phyloP scores from a whole-genome alignment of 345 rosid species.

The Lepidium sativum region DNA sequence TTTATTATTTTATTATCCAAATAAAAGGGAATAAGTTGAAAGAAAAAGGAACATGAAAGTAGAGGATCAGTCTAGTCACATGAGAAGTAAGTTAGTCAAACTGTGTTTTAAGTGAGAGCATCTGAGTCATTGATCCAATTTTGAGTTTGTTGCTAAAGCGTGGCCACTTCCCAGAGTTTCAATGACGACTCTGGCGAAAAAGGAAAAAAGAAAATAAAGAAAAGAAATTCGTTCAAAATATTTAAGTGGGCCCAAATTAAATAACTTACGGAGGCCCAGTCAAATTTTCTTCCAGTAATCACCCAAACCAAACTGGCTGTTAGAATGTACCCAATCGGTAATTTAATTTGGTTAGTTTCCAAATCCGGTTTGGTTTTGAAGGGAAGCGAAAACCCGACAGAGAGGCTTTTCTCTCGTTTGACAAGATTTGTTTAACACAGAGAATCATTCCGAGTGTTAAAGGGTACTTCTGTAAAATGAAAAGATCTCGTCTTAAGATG shows the following conservation, averaged over 20 bases:
- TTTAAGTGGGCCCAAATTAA: constrained; percentile 4
- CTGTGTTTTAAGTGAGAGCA: no score
- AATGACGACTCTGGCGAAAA: constrained; percentile 2
- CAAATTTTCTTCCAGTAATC: background rate
- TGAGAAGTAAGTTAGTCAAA: no score
- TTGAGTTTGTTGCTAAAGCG: background rate
- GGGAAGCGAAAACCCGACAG: background rate
- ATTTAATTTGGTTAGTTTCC: background rate
- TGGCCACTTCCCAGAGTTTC: background rate
- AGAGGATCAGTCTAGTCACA: no score
- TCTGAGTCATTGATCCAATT: no score
- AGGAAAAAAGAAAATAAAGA: background rate
- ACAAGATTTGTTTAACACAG: background rate
- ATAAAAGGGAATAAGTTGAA: no score
- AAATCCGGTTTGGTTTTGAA: background rate
- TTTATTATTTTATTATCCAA: no score
- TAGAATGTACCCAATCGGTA: background rate
- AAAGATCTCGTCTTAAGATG: no score
- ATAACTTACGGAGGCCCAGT: constrained; percentile 11
- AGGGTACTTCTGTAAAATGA: no score
- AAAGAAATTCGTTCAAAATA: background rate
- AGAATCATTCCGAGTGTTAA: no score
- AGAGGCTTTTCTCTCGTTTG: background rate
- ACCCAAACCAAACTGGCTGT: background rate
- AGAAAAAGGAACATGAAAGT: no score